phyloP scores from a whole-genome alignment of 2,329 filamentous ascomycete genomes.

The Gnomoniopsis sp. region DNA sequence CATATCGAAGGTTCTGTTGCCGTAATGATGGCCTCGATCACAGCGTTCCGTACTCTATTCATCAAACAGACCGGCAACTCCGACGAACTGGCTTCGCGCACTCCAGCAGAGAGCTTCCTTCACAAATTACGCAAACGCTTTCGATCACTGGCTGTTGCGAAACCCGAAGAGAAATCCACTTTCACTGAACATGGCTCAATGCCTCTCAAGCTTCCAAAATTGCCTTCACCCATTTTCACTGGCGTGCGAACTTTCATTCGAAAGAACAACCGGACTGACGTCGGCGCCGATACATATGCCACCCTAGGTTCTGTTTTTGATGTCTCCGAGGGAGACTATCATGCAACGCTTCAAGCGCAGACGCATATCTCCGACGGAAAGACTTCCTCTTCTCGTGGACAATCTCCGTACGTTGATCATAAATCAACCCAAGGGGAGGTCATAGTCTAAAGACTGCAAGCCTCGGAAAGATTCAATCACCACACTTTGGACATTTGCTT shows the following conservation, averaged over 20 bases:
- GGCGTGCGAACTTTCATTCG: slow-evolving; percentile 11
- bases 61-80: slow-evolving; percentile 13
- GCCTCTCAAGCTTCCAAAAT: slow-evolving; percentile 10
- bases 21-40: slow-evolving; percentile 24
- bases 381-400: not conserved
- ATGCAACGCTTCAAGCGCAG: not conserved
- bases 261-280: not conserved
- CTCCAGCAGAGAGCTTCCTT: slow-evolving; percentile 9
- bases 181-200: not conserved
- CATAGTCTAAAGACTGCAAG: too few relatives aligned
- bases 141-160: slow-evolving; percentile 9
- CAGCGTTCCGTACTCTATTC: slow-evolving; percentile 22
- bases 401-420: too few relatives aligned
- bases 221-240: slow-evolving; percentile 16
- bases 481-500: too few relatives aligned
- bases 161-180: slow-evolving; percentile 10
- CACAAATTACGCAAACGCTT: slow-evolving; percentile 4
- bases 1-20: slow-evolving; percentile 20
- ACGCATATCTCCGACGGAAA: not conserved
- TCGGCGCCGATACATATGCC: not conserved
- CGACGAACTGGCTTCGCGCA: not conserved
- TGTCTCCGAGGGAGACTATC: slow-evolving; percentile 11
- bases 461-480: too few relatives aligned
- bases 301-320: not conserved
- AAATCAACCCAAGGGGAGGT: too few relatives aligned